These are phyloP conservation scores for Hanseniaspora lindneri DNA, from an alignment of 805 yeast species.

Conservation along the genomic window DNA sequence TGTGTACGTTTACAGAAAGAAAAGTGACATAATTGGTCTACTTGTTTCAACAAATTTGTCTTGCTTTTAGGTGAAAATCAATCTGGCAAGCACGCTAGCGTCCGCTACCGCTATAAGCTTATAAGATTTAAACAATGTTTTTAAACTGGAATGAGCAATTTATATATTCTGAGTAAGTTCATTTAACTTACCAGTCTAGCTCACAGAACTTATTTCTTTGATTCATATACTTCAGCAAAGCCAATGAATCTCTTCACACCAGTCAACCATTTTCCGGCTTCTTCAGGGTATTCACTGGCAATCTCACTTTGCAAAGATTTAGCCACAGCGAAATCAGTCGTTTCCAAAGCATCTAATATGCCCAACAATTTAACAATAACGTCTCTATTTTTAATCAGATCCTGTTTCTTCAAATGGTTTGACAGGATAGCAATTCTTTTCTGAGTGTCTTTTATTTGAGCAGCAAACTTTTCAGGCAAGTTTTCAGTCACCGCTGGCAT, in stretches of 20 bases:
- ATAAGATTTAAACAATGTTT: no score
- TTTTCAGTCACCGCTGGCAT: constrained; percentile 54
- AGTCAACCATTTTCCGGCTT: constrained; percentile 82
- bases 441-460: constrained; percentile 69
- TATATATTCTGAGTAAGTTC: no score
- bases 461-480: constrained; percentile 60
- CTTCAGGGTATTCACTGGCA: constrained; percentile 51
- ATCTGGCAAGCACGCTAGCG: no score
- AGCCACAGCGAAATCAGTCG: constrained; percentile 50
- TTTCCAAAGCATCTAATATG: constrained; percentile 40
- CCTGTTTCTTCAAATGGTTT: constrained; percentile 66
- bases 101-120: no score
- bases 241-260: constrained; percentile 82
- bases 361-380: constrained; percentile 42
- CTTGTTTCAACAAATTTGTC: no score
- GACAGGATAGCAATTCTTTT: constrained; percentile 66
- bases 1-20: no score
- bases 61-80: no score
- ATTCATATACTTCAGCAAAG: constrained; percentile 42
- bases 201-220: neutral
- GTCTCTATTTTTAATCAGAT: constrained; percentile 42
- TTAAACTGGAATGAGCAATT: no score
- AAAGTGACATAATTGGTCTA: no score
- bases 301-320: constrained; percentile 43
- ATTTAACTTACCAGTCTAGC: no score